Base-by-base conservation (phyloP, 139 green algal genomes). In the Trebouxia sp. region DNA sequence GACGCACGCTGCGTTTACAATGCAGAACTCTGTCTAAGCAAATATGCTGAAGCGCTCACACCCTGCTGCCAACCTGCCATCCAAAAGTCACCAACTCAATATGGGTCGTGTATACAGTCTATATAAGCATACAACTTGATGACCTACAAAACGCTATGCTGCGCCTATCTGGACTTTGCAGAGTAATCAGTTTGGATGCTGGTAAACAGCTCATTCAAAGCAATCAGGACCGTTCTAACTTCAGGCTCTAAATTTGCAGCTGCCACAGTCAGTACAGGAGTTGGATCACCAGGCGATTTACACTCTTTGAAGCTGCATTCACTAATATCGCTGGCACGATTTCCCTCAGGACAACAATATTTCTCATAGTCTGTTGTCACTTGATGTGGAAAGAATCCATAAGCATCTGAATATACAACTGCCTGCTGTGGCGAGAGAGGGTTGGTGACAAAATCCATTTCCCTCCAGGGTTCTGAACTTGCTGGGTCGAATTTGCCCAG, bases 401-500 rank as follows among this genome's bases (percentile, higher is more conserved):
- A 72, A 24, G 32, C 62, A 11, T 72, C 32, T 45, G 62, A 28
- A 6, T 72, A 72, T 0, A 45, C 62, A 1, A 30, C 14, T 12
- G 32, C 62, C 20, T 43, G 62, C 43, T 72, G 3, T 14, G 35
- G 32, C 10, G 62, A 45, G 32, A 72, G 12, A 45, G 62, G 32
- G 2, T n/a, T 42, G 26, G 62, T 72, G 62, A 72, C 11, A 17
- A 72, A 72, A 42, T 72, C 62, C 32, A 72, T 45, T 45, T 72
- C 62, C 62, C 35, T 42, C 62, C 62, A 72, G 32, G 32, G 62
- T 26, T 45, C 62, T 24, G 24, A 9, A 30, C 9, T 0, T 8
- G 62, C 20, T 11, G 77, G 56, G 42, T 82, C 47, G 3, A 82
- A 47, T 32, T 82, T 82, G 58, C 58, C 77, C 5, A 43, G 39